These are phyloP conservation scores for Trichoderma hamatum DNA, from an alignment of 2,329 filamentous ascomycete species.

Conservation along the genomic window DNA sequence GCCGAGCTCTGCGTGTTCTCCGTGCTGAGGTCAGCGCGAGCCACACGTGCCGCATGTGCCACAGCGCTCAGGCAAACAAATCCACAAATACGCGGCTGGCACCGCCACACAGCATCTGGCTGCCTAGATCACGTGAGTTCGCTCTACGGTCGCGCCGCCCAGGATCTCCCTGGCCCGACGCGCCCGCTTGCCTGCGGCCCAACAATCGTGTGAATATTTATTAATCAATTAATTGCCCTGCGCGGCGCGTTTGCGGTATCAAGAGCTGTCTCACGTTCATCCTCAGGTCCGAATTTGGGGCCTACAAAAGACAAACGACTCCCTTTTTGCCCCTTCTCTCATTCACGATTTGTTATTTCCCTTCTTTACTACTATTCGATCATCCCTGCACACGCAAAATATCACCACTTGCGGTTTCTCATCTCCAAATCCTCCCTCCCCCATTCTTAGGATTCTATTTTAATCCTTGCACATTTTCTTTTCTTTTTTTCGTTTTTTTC, in stretches of 20 bases:
- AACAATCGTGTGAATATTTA: slow-evolving; percentile 16
- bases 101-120: slow-evolving; percentile 30
- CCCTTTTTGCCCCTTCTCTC: neutral
- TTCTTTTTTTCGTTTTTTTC: neutral
- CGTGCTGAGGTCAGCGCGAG: slow-evolving; percentile 8
- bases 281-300: neutral
- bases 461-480: neutral
- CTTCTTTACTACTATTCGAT: neutral
- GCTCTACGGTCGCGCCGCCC: slow-evolving; percentile 40
- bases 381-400: neutral
- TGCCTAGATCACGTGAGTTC: slow-evolving; percentile 47
- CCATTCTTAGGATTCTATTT: neutral
- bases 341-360: neutral
- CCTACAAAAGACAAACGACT: neutral
- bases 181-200: slow-evolving; percentile 11
- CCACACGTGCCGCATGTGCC: neutral
- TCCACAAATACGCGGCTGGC: neutral
- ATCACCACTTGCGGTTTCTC: neutral
- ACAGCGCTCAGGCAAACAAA: slow-evolving; percentile 13
- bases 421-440: slow-evolving; percentile 16
- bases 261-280: slow-evolving; percentile 12
- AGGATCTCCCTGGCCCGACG: neutral
- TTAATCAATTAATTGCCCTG: neutral
- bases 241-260: neutral
- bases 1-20: neutral